Conservation (phyloP, 768 basidiomycete genomes). For the Suillus clintonianus region DNA sequence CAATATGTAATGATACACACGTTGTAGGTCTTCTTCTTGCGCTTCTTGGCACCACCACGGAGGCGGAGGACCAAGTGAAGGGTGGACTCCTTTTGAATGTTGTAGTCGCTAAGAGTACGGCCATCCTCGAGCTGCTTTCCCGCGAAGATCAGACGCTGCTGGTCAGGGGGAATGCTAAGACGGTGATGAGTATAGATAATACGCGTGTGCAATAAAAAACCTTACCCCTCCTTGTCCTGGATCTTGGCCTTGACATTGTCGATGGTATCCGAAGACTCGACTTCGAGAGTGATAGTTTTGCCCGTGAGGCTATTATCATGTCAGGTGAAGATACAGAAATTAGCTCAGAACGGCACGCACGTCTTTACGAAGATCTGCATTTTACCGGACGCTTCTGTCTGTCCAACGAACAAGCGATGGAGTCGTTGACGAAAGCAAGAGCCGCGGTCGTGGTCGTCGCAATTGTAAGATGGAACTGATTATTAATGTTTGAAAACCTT, state of each 20-base stretch:
- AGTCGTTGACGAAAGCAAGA: constrained; percentile 90
- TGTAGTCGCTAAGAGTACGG: constrained; percentile 92
- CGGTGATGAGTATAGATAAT: constrained; percentile 6
- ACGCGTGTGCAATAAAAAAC: background rate
- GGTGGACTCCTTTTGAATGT: constrained; percentile 99
- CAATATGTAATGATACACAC: constrained; percentile 43
- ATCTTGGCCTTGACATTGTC: constrained; percentile 99
- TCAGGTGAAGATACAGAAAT: background rate
- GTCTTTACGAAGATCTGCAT: constrained; percentile 99
- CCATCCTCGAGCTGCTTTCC: constrained; percentile 99
- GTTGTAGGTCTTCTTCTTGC: constrained; percentile 99
- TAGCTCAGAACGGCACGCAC: constrained; percentile 44
- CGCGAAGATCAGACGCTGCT: constrained; percentile 98
- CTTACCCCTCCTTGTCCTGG: constrained; percentile 94
- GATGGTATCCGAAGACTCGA: constrained; percentile 96
- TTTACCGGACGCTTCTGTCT: constrained; percentile 74
- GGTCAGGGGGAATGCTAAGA: constrained; percentile 83
- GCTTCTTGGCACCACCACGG: constrained; percentile 99
- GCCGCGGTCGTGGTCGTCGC: constrained; percentile 35
- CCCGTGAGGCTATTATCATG: constrained; percentile 79
- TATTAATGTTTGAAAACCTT: constrained; percentile 25
- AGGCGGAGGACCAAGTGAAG: constrained; percentile 97
- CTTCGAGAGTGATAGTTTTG: constrained; percentile 98
- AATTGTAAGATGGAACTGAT: constrained; percentile 18
- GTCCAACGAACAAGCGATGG: constrained; percentile 89